Conservation (phyloP, 441 rosid species). For the Melastoma candidum region DNA sequence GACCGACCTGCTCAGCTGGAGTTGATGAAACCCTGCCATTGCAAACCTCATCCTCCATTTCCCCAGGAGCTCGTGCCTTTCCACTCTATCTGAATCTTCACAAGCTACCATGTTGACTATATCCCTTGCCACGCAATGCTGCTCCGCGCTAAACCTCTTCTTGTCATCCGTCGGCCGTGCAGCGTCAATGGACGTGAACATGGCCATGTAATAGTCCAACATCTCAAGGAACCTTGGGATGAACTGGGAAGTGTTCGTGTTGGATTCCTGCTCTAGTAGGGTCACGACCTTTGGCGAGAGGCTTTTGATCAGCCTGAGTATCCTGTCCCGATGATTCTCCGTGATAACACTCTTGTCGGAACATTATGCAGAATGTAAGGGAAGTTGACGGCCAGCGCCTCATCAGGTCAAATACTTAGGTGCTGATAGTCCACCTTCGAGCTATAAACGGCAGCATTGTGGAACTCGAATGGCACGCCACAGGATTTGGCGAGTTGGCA, state of each 20-base stretch:
- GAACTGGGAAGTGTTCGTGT: slow-evolving; percentile 60
- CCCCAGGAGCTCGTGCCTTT: slow-evolving; percentile 12
- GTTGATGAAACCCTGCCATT: slow-evolving; percentile 12
- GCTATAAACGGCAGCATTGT: slow-evolving; percentile 41
- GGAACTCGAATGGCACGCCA: slow-evolving; percentile 45
- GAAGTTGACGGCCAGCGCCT: slow-evolving; percentile 54
- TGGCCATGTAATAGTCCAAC: slow-evolving; percentile 43
- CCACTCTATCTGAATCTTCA: slow-evolving; percentile 13
- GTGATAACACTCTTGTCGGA: slow-evolving; percentile 62
- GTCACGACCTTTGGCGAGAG: slow-evolving; percentile 56
- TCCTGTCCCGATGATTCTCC: slow-evolving; percentile 44
- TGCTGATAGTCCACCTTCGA: slow-evolving; percentile 35
- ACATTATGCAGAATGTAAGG: slow-evolving; percentile 59
- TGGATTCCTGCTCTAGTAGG: slow-evolving; percentile 56
- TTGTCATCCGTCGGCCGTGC: slow-evolving; percentile 3
- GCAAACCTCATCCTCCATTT: slow-evolving; percentile 12
- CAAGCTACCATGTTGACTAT: slow-evolving; percentile 14
- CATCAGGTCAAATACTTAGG: slow-evolving; percentile 36
- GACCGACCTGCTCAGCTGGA: neutral
- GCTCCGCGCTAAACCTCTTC: slow-evolving; percentile 13
- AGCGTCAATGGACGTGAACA: slow-evolving; percentile 16
- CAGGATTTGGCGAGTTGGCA: slow-evolving; percentile 23
- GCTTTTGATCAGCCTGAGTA: slow-evolving; percentile 49
- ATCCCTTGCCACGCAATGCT: slow-evolving; percentile 17
- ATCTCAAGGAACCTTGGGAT: slow-evolving; percentile 38